phyloP scores from a whole-genome alignment of 1,139 yeast genomes.

The Scheffersomyces quercinus region DNA sequence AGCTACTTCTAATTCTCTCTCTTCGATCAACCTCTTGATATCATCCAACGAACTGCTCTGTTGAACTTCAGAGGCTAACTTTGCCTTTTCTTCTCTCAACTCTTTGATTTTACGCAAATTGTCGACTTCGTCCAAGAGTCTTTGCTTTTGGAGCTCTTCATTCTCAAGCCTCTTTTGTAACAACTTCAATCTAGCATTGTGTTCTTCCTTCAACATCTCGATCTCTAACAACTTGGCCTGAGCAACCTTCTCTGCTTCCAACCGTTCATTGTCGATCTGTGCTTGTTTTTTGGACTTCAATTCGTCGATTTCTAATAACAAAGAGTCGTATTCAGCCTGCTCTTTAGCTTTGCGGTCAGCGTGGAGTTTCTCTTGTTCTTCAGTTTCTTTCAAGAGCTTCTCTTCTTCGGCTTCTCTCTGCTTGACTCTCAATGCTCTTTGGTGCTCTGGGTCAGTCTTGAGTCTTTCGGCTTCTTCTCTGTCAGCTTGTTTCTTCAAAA shows the following conservation, averaged over 20 bases:
- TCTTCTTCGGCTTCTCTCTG: slow-evolving; percentile 30
- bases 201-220: slow-evolving; percentile 35
- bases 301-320: slow-evolving; percentile 33
- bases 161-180: slow-evolving; percentile 33
- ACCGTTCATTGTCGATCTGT: slow-evolving; percentile 27
- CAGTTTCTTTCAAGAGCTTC: slow-evolving; percentile 26
- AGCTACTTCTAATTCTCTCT: slow-evolving; percentile 38
- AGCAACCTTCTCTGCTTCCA: slow-evolving; percentile 35
- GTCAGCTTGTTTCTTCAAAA: slow-evolving; percentile 15
- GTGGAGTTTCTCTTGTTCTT: slow-evolving; percentile 27
- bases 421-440: slow-evolving; percentile 26
- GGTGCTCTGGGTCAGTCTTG: slow-evolving; percentile 27
- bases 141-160: slow-evolving; percentile 37
- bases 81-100: slow-evolving; percentile 40
- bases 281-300: slow-evolving; percentile 25
- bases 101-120: slow-evolving; percentile 39
- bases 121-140: slow-evolving; percentile 40
- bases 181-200: slow-evolving; percentile 30
- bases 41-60: slow-evolving; percentile 27
- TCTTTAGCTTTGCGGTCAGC: slow-evolving; percentile 24
- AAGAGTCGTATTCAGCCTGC: slow-evolving; percentile 14
- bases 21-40: slow-evolving; percentile 36
- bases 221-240: slow-evolving; percentile 35
- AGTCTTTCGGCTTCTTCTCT: slow-evolving; percentile 21
- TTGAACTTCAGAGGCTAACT: slow-evolving; percentile 29